These are phyloP conservation scores for Metrosideros polymorpha DNA, from an alignment of 441 rosid species.

Conservation along the genomic window DNA sequence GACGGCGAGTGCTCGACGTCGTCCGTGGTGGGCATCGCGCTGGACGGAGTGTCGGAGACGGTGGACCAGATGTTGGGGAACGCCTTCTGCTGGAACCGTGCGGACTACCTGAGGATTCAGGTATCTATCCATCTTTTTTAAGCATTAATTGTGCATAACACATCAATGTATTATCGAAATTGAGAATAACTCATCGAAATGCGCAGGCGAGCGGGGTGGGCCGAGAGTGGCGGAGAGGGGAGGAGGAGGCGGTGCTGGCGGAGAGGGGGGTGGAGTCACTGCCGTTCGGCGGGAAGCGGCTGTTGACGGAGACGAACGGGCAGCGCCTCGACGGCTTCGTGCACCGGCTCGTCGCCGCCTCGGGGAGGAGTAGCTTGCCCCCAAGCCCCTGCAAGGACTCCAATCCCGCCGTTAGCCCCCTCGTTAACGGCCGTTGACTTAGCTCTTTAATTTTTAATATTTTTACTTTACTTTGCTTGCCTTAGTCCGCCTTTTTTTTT, in stretches of 20 bases:
- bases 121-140: constrained; percentile 22
- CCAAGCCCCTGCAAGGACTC: constrained; percentile 80
- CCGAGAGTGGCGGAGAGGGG: constrained; percentile 26
- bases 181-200: neutral
- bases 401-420: constrained; percentile 44
- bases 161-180: neutral
- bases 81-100: constrained; percentile 86
- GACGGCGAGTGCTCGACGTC: constrained; percentile 65
- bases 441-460: neutral
- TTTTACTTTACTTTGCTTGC: neutral
- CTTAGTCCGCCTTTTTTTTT: no score
- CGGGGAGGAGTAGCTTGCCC: constrained; percentile 68
- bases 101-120: constrained; percentile 89
- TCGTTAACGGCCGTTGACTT: constrained; percentile 50
- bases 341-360: constrained; percentile 62
- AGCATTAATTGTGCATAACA: neutral
- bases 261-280: constrained; percentile 81
- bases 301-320: constrained; percentile 78
- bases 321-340: constrained; percentile 64
- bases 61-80: constrained; percentile 90
- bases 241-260: constrained; percentile 49
- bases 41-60: constrained; percentile 84
- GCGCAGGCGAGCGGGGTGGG: constrained; percentile 57
- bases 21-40: constrained; percentile 55
- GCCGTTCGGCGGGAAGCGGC: constrained; percentile 87